Base-by-base conservation (phyloP, 2,329 filamentous ascomycete species). In the Phaeophleospora eucalypticola region DNA sequence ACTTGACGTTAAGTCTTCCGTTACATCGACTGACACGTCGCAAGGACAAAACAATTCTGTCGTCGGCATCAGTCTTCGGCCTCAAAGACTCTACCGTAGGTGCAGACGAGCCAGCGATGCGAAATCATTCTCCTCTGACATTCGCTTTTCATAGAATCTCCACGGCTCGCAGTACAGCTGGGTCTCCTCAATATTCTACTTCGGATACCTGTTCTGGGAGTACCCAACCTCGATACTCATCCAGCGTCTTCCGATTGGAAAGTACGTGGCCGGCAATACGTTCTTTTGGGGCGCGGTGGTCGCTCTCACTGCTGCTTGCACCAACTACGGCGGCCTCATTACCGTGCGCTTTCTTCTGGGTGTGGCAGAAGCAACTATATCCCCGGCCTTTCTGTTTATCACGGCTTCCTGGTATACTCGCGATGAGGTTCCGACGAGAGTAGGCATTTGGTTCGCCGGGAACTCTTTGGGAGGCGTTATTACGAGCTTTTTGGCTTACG, bases 311-410 rank as follows among this genome's bases (percentile, higher is more conserved):
- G 66, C 67, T 2, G 63, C 62, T 2, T 64, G 64, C 32, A 61
- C 64, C 17, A 62, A 53, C 24, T 70, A 65, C 45, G 45, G 54
- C 10, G 58, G 61, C n/a, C 57, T 71, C 1, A 56, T 70, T 7
- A 63, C 59, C 8, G 61, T 68, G 4, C 61, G 68, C 1, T 64
- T 65, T 39, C 53, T 70, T 35, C 61, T 71, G 6, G 67, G 67
- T 36, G 53, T 56, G 1, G 54, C 65, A 2, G 63, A 63, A 12
- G 67, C 68, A 14, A 58, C 62, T n/a, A 61, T 63, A 41, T 61
- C 64, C 21, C 67, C 68, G 0, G 69, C 68, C 4, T 67, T 66
- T 42, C 63, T 68, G 18, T 71, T 69, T 49, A 65, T 70, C 17
- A 63, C 71, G 4, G 64, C 61, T 9, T 60, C 58, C 14, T 61